phyloP scores from a whole-genome alignment of 2,329 filamentous ascomycete species.

The Dothidotthia symphoricarpi region DNA sequence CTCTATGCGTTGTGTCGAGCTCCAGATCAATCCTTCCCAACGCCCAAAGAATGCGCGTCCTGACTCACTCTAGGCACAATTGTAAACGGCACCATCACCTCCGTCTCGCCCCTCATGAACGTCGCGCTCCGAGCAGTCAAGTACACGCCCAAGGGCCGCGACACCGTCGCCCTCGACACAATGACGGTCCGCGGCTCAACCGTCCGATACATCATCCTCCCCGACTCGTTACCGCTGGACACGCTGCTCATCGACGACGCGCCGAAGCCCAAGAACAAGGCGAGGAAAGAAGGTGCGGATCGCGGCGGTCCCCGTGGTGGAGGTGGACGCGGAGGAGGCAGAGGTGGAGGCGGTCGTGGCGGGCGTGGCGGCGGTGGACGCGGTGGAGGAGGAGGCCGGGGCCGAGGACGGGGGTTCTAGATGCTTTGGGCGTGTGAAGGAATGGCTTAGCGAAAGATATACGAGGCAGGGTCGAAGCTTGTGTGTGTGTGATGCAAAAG shows the following conservation, averaged over 20 bases:
- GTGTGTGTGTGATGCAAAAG: slow-evolving; percentile 6
- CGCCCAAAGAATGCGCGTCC: too few species aligned
- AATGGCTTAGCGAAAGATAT: too few species aligned
- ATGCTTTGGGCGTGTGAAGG: background rate
- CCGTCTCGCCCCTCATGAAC: slow-evolving; percentile 98
- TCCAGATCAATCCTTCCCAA: background rate
- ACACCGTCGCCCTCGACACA: slow-evolving; percentile 83
- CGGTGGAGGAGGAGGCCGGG: slow-evolving; percentile 46
- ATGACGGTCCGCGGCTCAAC: slow-evolving; percentile 97
- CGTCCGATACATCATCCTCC: slow-evolving; percentile 94
- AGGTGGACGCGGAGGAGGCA: slow-evolving; percentile 50
- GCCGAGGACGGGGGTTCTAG: slow-evolving; percentile 41
- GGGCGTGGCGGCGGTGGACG: slow-evolving; percentile 34
- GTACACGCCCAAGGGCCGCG: slow-evolving; percentile 88
- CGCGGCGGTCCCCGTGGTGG: slow-evolving; percentile 50
- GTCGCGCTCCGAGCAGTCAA: slow-evolving; percentile 92
- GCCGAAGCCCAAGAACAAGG: slow-evolving; percentile 99
- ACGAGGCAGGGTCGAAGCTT: background rate
- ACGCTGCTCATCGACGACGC: slow-evolving; percentile 94
- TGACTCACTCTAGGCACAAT: slow-evolving; percentile 68
- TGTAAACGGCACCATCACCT: slow-evolving; percentile 93
- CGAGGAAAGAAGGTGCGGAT: slow-evolving; percentile 74
- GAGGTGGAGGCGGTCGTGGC: slow-evolving; percentile 50
- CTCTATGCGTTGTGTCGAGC: background rate
- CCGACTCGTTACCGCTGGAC: slow-evolving; percentile 91